Percentiles rank a stretch among this genome's conserved stretches.
Conservation (phyloP, 352 stramenopile genomes). For the Pythium utonaiense region DNA sequence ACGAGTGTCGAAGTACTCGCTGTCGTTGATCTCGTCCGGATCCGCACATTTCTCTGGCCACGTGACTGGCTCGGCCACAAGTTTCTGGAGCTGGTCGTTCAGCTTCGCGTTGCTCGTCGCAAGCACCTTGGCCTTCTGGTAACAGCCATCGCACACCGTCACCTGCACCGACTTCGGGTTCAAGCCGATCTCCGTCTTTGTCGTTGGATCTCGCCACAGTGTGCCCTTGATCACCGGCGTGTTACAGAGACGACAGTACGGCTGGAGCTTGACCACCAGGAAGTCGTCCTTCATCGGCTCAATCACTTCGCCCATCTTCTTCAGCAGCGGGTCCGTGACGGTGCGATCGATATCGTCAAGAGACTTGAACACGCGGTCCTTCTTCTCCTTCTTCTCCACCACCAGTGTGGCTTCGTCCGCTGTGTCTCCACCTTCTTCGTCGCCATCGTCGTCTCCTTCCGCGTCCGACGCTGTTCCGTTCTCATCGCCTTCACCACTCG, state of each 20-base stretch:
- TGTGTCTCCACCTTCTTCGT: slow-evolving; percentile 26
- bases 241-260: slow-evolving; percentile 80
- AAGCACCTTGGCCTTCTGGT: slow-evolving; percentile 56
- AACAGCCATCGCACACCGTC: slow-evolving; percentile 75
- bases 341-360: slow-evolving; percentile 63
- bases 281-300: slow-evolving; percentile 91
- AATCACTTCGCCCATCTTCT: slow-evolving; percentile 84
- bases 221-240: slow-evolving; percentile 63
- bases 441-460: slow-evolving; percentile 32
- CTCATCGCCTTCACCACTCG: slow-evolving; percentile 12
- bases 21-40: slow-evolving; percentile 81
- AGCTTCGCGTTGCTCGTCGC: slow-evolving; percentile 38
- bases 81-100: slow-evolving; percentile 38
- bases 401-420: slow-evolving; percentile 10
- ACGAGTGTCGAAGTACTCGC: slow-evolving; percentile 94
- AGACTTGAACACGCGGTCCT: slow-evolving; percentile 34
- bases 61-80: slow-evolving; percentile 54
- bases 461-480: slow-evolving; percentile 34
- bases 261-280: slow-evolving; percentile 83
- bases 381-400: slow-evolving; percentile 17
- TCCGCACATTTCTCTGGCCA: slow-evolving; percentile 74
- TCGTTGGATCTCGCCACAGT: slow-evolving; percentile 52
- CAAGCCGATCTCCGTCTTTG: slow-evolving; percentile 27
- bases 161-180: slow-evolving; percentile 69
- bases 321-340: slow-evolving; percentile 76